phyloP scores from a whole-genome alignment of 1,284 basidiomycete species.

The Fomitiporia mediterranea region DNA sequence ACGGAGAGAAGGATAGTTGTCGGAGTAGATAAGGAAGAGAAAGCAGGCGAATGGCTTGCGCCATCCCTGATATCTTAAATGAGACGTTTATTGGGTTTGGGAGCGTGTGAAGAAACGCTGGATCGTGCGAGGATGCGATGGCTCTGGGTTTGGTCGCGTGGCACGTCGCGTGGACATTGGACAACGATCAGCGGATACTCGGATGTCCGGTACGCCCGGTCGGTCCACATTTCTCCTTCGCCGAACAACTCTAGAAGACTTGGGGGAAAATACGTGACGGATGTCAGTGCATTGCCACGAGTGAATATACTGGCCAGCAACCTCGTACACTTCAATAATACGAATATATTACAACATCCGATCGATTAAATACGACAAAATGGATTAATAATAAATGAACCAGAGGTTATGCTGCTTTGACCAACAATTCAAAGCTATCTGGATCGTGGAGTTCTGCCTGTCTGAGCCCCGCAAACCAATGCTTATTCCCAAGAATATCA shows the following conservation, averaged over 20 bases:
- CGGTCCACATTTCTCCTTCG: no score
- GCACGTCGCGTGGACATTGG: not conserved
- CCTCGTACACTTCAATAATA: no score
- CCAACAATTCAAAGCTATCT: conserved; percentile 9
- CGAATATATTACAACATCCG: no score
- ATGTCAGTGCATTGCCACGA: no score
- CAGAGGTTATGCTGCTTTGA: conserved; percentile 8
- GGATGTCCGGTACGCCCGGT: no score
- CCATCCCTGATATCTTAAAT: not conserved
- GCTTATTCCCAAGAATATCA: conserved; percentile 15
- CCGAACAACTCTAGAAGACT: no score
- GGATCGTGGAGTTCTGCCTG: conserved; percentile 3
- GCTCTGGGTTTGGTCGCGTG: not conserved
- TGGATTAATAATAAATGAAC: no score
- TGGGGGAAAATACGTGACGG: no score
- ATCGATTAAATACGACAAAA: no score
- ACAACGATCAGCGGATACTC: not conserved
- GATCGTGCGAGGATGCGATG: not conserved
- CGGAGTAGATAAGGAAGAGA: not conserved
- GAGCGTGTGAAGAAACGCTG: not conserved
- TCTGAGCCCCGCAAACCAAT: conserved; percentile 13
- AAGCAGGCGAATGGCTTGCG: not conserved
- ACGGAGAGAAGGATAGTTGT: not conserved
- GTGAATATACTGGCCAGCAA: no score
- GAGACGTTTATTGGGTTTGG: not conserved